Evolutionary conservation across 257 asterid genomes (phyloP).

Genomic region (Solanum neorickii): DNA sequence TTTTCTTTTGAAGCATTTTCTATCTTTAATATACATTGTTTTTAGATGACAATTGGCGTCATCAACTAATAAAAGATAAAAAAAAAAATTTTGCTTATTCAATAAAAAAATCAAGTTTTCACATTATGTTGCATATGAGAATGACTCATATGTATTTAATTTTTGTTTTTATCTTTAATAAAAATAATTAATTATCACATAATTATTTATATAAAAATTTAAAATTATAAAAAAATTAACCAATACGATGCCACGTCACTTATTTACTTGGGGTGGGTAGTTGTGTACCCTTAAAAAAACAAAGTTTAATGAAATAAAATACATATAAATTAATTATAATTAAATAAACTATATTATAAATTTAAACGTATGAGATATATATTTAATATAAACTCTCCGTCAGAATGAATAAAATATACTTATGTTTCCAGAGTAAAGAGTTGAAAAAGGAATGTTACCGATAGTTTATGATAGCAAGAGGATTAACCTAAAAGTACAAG

Average conservation of each 20-base stretch:
- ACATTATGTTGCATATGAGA: background rate
- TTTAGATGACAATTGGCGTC: background rate
- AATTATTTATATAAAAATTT: background rate
- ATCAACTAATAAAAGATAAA: background rate
- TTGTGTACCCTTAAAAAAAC: background rate
- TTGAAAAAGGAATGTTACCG: background rate
- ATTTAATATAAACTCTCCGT: no score
- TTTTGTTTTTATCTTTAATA: background rate
- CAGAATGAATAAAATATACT: no score
- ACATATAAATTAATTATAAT: no score
- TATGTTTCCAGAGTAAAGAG: background rate
- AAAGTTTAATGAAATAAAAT: no score
- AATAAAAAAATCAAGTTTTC: background rate
- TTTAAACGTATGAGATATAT: no score
- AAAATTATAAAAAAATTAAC: background rate
- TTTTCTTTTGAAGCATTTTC: background rate
- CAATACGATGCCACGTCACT: background rate
- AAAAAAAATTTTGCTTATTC: background rate
- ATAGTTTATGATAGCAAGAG: background rate
- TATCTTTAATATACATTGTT: no score
- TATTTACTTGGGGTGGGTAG: background rate
- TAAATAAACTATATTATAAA: no score
- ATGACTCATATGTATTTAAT: background rate
- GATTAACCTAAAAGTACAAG: background rate
- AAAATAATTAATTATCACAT: background rate